Base-by-base conservation (phyloP, 108 stramenopile genomes). In the Pseudonitzschia delicatissima region DNA sequence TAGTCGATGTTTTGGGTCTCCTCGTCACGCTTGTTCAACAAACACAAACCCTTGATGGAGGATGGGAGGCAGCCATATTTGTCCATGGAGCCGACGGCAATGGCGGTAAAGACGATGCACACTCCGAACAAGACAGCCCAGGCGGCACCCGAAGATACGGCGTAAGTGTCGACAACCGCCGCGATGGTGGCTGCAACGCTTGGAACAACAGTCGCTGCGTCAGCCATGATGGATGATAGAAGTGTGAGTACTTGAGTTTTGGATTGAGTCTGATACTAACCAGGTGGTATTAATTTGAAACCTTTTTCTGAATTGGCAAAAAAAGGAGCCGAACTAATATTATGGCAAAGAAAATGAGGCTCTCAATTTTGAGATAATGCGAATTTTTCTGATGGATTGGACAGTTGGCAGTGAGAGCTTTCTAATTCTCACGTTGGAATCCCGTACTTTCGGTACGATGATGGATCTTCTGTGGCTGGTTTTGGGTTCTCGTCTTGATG, bases 61-160 rank as follows among this genome's bases (percentile, higher is more conserved):
- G 7, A 12, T 15, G 50, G 73, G 39, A 52, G 64, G 15, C 26
- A 61, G 1, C 71, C 69, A 45, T 66, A 62, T 47, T 69, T 73
- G 45, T 73, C 83, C 21, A 77, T 66, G 28, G 77, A 59, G 3
- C 79, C 28, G 13, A 86, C 57, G 62, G 85, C 84, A 6, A 86
- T 25, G 40, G 79, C 4, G 5, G 81, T 82, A 76, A 88, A 88
- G 27, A 71, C 9, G 11, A 60, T 17, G 8, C 86, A 71, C n/a
- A 86, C 83, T 15, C 68, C 64, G 71, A 76, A 83, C n/a, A 87
- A 75, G 28, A 87, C 83, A 12, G 75, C 80, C 33, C 81, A 86
- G 53, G 82, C 85, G 9, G 80, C 78, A 32, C 66, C 77, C n/a
- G 70, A 49, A 20, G 80, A 57, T 21, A 86, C 80, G 63, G 79